These are phyloP conservation scores for Botrytis fragariae DNA, from an alignment of 2,329 filamentous ascomycete species.

Conservation along the genomic window DNA sequence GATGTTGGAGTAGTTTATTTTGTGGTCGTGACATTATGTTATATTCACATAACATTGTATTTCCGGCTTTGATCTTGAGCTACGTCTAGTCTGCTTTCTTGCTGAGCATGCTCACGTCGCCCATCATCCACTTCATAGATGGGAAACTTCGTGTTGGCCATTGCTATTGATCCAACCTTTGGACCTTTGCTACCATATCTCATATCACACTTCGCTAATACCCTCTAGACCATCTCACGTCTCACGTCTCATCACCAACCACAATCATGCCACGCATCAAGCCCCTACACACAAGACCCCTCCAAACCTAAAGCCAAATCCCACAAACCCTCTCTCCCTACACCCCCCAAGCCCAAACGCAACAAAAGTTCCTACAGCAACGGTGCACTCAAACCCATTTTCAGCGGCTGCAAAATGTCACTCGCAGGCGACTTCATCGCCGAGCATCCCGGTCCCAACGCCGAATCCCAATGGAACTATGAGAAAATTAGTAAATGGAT, in stretches of 20 bases:
- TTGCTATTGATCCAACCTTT: background rate
- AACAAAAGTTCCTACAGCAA: constrained; percentile 14
- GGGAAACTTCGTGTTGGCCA: background rate
- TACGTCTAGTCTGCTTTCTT: background rate
- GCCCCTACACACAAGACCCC: background rate
- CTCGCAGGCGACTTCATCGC: constrained; percentile 55
- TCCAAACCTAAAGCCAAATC: background rate
- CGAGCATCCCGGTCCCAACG: background rate
- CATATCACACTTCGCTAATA: background rate
- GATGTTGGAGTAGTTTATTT: background rate
- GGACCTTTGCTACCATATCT: background rate
- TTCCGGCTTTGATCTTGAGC: background rate
- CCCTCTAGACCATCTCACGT: background rate
- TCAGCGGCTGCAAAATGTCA: constrained; percentile 55
- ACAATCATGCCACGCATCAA: background rate
- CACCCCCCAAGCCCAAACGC: background rate
- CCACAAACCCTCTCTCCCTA: background rate
- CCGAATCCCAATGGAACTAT: constrained; percentile 35
- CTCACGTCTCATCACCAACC: background rate
- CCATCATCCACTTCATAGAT: background rate
- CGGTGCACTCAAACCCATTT: constrained; percentile 40
- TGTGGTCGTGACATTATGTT: background rate
- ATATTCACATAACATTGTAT: background rate
- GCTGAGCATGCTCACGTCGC: background rate
- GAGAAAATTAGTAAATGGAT: constrained; percentile 67